Evolutionary conservation across 2,329 filamentous ascomycete species (phyloP), one percentile per base, ranked within the genome.

Genomic region (Aspergillus flavus): DNA sequence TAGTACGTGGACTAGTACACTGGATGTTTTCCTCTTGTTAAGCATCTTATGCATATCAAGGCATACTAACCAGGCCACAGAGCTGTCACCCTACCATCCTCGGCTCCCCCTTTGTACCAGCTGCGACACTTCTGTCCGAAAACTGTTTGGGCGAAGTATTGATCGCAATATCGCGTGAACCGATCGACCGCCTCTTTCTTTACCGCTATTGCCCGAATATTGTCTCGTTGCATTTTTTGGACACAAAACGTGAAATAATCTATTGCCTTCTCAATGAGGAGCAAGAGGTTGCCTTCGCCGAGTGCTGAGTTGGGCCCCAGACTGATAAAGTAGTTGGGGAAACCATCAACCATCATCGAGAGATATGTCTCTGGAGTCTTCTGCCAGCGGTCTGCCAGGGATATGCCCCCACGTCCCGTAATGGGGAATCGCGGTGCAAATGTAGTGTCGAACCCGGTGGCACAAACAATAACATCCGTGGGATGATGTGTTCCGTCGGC

Each of bases 401-500:
- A 68, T 3, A 69, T 32, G 2, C 75, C 73, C 14, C 68, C 67
- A 6, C 71, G 69, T 1, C 76, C 75, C 23, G 70, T 71, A n/a
- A 79, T 71, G 19, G 74, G 68, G 56, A 79, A 78, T 7, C 74
- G 71, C 0, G 76, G 76, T 6, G 70, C 72, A 39, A 72, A 78
- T 6, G 72, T 72, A 10, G 75, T 78, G 36, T 79, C 71, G 50
- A 79, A 79, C 0, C 77, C 77, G 2, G 77, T 79, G 10, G 77
- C 77, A 59, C 77, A 79, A 34, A 76, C 71, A 10, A 79, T 65
- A n/a, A 75, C 69, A 50, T 79, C 76, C 6, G 74, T 69, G 6
- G 71, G 65, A 56, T 73, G 69, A 57, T 76, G 74, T 21, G 68
- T 70, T 5, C 76, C 76, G 48, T 79, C 77, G 3, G 69, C 72